Evolutionary conservation across 805 yeast species (phyloP).

Genomic region (Starmerella vitae): DNA sequence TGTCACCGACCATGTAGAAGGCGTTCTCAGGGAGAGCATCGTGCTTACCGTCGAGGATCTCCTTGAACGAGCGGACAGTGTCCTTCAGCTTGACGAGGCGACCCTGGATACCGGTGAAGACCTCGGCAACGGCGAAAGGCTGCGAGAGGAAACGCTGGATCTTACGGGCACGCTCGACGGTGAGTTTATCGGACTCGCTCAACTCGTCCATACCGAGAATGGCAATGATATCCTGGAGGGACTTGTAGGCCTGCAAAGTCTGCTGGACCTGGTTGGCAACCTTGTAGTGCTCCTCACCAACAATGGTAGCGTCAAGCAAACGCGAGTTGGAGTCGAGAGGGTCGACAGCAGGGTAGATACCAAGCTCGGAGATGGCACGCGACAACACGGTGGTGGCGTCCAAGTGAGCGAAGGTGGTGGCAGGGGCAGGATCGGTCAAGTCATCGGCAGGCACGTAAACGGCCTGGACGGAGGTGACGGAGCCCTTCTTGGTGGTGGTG

Average conservation of each 20-base stretch:
- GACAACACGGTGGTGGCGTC: conserved; percentile 99
- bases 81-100: conserved; percentile 93
- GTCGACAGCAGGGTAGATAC: conserved; percentile 99
- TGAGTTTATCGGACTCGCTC: conserved; percentile 95
- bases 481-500: conserved; percentile 99
- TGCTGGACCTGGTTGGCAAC: conserved; percentile 92
- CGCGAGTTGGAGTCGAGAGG: conserved; percentile 99
- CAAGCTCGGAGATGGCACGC: conserved; percentile 98
- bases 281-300: conserved; percentile 97
- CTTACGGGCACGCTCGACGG: conserved; percentile 99
- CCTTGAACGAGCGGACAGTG: conserved; percentile 89
- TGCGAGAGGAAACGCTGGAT: conserved; percentile 99
- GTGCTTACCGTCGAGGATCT: conserved; percentile 94
- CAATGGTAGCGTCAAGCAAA: conserved; percentile 91
- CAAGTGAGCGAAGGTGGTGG: conserved; percentile 99
- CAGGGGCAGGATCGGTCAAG: conserved; percentile 99
- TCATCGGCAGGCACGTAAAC: conserved; percentile 99
- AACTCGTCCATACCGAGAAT: conserved; percentile 99
- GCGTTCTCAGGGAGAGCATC: conserved; percentile 98
- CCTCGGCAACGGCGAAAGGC: conserved; percentile 99
- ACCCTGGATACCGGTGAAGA: conserved; percentile 99
- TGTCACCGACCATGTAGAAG: conserved; percentile 99
- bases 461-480: conserved; percentile 99
- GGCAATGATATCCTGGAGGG: conserved; percentile 99
- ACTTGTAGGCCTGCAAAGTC: conserved; percentile 98